Evolutionary conservation across 2,329 filamentous ascomycete genomes (phyloP), one percentile per base, ranked within the genome.

Genomic region (Setomelanomma holmii): DNA sequence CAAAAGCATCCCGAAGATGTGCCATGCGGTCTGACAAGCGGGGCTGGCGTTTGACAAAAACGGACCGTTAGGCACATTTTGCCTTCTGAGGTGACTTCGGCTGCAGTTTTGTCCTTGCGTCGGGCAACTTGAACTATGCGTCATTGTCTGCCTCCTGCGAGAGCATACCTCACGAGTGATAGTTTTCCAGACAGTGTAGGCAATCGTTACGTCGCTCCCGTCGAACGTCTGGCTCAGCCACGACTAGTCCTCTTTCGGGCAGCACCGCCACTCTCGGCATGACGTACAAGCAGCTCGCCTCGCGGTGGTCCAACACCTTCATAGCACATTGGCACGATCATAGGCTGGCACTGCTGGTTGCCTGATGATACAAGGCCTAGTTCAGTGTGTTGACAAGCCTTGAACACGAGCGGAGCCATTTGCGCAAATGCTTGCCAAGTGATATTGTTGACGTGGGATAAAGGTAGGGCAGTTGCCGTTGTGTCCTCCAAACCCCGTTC

Each of bases 1-100:
- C 59, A 55, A 57, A 47, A 50, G 20, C 27, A 33, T n/a, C 46
- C 58, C 50, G 55, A 67, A 57, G 62, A 47, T 41, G 58, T 56
- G 60, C 53, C 55, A 49, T 22, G 23, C 16, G n/a, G 55, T 56
- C 42, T 56, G 50, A 53, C 56, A 47, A 41, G 52, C 52, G 53
- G 62, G 61, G 59, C 58, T 47, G 38, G 52, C 49, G 42, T 40
- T 30, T 22, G 45, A 55, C 51, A 23, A 53, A 62, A 59, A 23
- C 43, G 56, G 40, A 33, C 34, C 27, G 20, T 47, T 60, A 57
- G 57, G 60, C 58, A 63, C 58, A 27, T 44, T 51, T 51, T 62
- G 53, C 51, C 58, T 33, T 57, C 38, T 57, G 17, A 35, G 50
- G 40, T 27, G n/a, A 21, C 27, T 12, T 50, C 63, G 59, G 57